A percentile compares a stretch with the other conserved stretches of the same genome.
These are phyloP conservation scores for Veloporphyrellus conicus DNA, from an alignment of 1,284 basidiomycete species.

Conservation along the genomic window DNA sequence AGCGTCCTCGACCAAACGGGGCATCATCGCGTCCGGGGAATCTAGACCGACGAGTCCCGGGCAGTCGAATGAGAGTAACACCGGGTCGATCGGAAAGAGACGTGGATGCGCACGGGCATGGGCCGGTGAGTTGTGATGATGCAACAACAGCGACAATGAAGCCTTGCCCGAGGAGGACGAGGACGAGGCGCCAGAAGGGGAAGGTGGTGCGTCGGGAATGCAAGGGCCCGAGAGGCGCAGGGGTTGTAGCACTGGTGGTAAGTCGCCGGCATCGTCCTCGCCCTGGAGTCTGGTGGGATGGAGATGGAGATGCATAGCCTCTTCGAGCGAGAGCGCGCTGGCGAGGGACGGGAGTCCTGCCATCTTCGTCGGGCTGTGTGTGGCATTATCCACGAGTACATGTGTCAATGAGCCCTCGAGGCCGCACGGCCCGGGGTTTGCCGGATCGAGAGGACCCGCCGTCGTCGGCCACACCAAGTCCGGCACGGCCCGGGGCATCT, in stretches of 20 bases:
- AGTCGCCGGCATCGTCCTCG: not conserved
- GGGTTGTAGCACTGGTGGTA: constrained; percentile 20
- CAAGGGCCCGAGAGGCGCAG: constrained; percentile 19
- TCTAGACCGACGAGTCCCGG: not conserved
- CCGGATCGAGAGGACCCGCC: constrained; percentile 28
- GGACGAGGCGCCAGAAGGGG: not conserved
- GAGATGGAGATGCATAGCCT: constrained; percentile 12
- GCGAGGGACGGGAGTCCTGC: constrained; percentile 18
- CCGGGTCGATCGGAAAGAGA: constrained; percentile 26
- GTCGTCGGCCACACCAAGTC: constrained; percentile 27
- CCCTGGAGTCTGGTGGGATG: constrained; percentile 7
- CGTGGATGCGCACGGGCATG: not conserved
- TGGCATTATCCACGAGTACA: not conserved
- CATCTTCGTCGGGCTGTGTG: constrained; percentile 1
- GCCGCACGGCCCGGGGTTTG: constrained; percentile 15
- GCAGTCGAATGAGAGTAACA: constrained; percentile 20
- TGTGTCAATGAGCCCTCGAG: not conserved
- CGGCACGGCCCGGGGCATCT: not conserved
- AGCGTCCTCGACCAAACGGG: too few relatives aligned
- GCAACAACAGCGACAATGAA: not conserved
- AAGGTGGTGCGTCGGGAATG: not conserved
- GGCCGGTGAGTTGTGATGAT: not conserved
- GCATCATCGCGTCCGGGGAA: not conserved
- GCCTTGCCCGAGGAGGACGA: too few relatives aligned
- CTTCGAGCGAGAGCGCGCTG: constrained; percentile 19